Evolutionary conservation across 2,329 filamentous ascomycete genomes (phyloP), one percentile per base, ranked within the genome.

Genomic region (Colletotrichum sp.): DNA sequence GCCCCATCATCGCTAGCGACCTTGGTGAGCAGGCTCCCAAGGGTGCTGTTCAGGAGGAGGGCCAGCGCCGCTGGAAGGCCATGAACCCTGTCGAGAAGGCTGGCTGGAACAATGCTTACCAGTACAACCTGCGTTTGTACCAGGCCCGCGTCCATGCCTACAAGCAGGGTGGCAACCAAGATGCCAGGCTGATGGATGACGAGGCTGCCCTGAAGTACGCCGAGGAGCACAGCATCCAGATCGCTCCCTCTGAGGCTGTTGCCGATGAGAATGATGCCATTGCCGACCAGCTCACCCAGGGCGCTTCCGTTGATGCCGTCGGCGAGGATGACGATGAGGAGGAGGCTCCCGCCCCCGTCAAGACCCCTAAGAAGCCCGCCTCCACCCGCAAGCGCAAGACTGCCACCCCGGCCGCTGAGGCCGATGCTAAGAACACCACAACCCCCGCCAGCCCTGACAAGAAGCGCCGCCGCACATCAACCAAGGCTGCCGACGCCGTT

Each of bases 41-140:
- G 83, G 95, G 95, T 81, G 95, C 96, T 74, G 94, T 98, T 65
- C 94, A 96, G 82, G 92, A 95, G 76, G 96, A 98, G 85, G 95
- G 96, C 55, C 96, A 95, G 82, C 92, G 93, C 80, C 92, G 96
- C 81, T 98, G 96, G 96, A 91, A 93, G 77, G 90, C 91, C 78
- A 95, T 98, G 93, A 88, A 88, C 8, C 89, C 93, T 3, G 85
- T 88, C 12, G 94, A 97, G 87, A 97, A 97, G 87, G 86, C 86
- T 77, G 88, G 89, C 77, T 93, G 91, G 91, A 92, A 92, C 84
- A 89, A 91, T 71, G 91, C 91, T 8, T 93, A 93, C 84, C 90
- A 92, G 85, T 93, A 93, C 85, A 93, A 93, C 82, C 87, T 93
- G 66, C 90, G 91, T 36, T 86, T 93, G 66, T 93, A 93, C 86